Evolutionary conservation across 345 rosid genomes (phyloP), one percentile per base, ranked within the genome.

Genomic region (Gossypium anomalum): DNA sequence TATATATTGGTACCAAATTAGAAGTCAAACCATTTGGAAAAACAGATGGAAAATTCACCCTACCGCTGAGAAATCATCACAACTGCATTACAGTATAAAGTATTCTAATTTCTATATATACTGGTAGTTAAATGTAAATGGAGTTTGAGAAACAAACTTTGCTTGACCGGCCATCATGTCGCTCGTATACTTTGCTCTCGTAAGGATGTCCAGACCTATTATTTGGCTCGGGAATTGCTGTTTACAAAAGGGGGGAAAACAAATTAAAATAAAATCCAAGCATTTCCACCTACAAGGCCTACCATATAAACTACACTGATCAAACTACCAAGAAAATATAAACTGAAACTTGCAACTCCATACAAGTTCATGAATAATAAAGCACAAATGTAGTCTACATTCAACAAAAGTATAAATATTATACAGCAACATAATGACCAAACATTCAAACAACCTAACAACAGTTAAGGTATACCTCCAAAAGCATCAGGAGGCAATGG

Each of bases 401-500:
- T 70, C 11, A 0, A 5, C 16, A 9, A 29, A 67, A 70, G 34
- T 17, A 17, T 52, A 51, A 69, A 8, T 69, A 15, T 17, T 29
- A 67, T 15, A 23, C 16, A 70, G n/a, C 45, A 69, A 51, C 61
- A 70, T 2, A 70, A 3, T 2, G 10, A 52, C 14, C 51, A 38
- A 41, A 71, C 19, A 7, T 56, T 57, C 13, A 57, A 51, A 22
- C 41, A 34, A 34, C 41, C 7, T 4, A 34, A 34, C 5, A 34
- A 34, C 41, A 34, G 41, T 34, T n/a, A 38, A 56, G 25, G 69
- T 67, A 66, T 88, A 96, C 99, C 97, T 78, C 97, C 97, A 43
- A 96, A 96, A 0, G 99, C 97, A 84, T 89, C 98, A 56, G 98
- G 98, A 57, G 99, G 99, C 83, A 96, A 83, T 0, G 92, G 85